Evolutionary conservation across 441 rosid genomes (phyloP).

Genomic region (Mallotus japonicus): DNA sequence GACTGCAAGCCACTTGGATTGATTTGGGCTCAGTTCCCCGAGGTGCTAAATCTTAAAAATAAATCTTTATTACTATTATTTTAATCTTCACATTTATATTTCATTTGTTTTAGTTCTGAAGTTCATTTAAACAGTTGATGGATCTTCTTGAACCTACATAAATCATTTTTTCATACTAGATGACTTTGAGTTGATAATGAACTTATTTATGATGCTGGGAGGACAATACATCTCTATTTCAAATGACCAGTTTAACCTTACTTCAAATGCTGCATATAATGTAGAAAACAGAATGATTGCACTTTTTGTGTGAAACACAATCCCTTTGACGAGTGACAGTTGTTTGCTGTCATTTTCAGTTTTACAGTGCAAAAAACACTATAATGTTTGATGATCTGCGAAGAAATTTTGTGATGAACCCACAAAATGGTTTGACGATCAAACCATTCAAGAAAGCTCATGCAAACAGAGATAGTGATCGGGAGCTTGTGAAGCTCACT

Average conservation of each 20-base stretch:
- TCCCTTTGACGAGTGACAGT: slow-evolving; percentile 2
- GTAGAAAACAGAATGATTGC: background rate
- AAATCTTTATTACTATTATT: background rate
- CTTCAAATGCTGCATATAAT: background rate
- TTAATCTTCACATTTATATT: background rate
- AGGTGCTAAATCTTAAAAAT: slow-evolving; percentile 43
- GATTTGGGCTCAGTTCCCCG: slow-evolving; percentile 87
- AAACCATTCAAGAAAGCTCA: slow-evolving; percentile 90
- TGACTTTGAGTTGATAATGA: background rate
- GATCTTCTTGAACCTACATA: background rate
- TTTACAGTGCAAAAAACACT: slow-evolving; percentile 74
- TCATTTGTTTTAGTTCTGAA: background rate
- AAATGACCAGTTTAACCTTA: background rate
- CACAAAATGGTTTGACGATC: slow-evolving; percentile 83
- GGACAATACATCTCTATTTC: background rate
- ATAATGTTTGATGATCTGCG: slow-evolving; percentile 92
- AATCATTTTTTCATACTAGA: background rate
- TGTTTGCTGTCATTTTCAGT: slow-evolving; percentile 43
- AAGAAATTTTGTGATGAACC: slow-evolving; percentile 95
- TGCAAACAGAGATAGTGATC: slow-evolving; percentile 77
- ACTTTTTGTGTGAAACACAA: background rate
- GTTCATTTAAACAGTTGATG: background rate
- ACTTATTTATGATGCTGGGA: background rate
- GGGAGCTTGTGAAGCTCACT: slow-evolving; percentile 83
- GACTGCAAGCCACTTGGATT: slow-evolving; percentile 95